A percentile compares a stretch with the other conserved stretches of the same genome.
Evolutionary conservation across 1,284 basidiomycete genomes (phyloP).

Genomic region (Vanrija humicola): DNA sequence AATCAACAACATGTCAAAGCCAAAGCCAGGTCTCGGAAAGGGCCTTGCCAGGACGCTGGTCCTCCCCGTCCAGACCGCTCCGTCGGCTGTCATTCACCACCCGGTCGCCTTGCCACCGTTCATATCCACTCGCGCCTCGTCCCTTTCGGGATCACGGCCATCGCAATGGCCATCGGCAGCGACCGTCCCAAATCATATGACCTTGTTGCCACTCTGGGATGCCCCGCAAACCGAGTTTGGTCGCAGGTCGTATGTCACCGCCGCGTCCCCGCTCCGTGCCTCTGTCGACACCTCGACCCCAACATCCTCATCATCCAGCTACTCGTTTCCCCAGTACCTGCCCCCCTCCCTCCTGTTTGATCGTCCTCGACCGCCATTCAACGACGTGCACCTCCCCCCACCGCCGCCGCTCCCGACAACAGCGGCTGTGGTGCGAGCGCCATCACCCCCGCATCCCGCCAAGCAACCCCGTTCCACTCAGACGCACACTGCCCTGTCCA

Average conservation of each 20-base stretch:
- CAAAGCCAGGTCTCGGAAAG: slow-evolving; percentile 38
- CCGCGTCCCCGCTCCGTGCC: slow-evolving; percentile 5
- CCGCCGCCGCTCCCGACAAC: slow-evolving; percentile 18
- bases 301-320: not conserved
- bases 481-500: slow-evolving; percentile 20
- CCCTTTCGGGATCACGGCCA: slow-evolving; percentile 1
- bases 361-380: slow-evolving; percentile 1
- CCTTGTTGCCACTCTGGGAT: slow-evolving; percentile 16
- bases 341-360: slow-evolving; percentile 13
- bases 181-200: not conserved
- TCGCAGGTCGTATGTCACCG: slow-evolving; percentile 9
- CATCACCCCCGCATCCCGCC: slow-evolving; percentile 14
- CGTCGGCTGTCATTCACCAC: slow-evolving; percentile 13
- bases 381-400: slow-evolving; percentile 11
- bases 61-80: slow-evolving; percentile 5
- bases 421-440: slow-evolving; percentile 12
- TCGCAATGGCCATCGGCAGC: not conserved
- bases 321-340: slow-evolving; percentile 5
- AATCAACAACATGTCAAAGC: slow-evolving; percentile 30
- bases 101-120: slow-evolving; percentile 5
- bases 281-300: slow-evolving; percentile 3
- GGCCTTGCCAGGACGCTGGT: slow-evolving; percentile 32
- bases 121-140: not conserved
- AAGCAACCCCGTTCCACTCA: slow-evolving; percentile 20
- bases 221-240: slow-evolving; percentile 1